These are phyloP conservation scores for Triticum urartu DNA, from an alignment of 176 grass and related monocot species.

Conservation along the genomic window DNA sequence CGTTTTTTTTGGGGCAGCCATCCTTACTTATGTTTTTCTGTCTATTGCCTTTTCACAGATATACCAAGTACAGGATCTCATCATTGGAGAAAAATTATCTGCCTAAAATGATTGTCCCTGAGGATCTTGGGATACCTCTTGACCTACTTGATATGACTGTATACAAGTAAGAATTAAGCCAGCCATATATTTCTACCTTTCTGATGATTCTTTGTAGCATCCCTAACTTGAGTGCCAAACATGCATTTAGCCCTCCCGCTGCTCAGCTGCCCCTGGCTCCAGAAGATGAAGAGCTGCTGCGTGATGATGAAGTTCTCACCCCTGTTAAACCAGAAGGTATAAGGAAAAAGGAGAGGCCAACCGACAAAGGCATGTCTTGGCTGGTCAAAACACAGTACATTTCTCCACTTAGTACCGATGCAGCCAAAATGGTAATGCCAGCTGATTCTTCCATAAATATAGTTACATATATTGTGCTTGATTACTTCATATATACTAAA, in stretches of 20 bases:
- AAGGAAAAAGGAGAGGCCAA: constrained; percentile 92
- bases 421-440: constrained; percentile 72
- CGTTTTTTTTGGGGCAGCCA: constrained; percentile 11
- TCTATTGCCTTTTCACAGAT: constrained; percentile 47
- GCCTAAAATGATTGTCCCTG: constrained; percentile 78
- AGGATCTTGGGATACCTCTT: constrained; percentile 97
- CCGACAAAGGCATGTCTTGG: constrained; percentile 97
- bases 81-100: constrained; percentile 94
- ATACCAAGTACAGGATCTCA: constrained; percentile 86
- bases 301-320: constrained; percentile 83
- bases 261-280: constrained; percentile 46
- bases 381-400: constrained; percentile 99
- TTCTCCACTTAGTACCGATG: constrained; percentile 86
- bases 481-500: constrained; percentile 30
- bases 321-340: constrained; percentile 92
- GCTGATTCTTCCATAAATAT: constrained; percentile 27
- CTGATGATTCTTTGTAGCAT: constrained; percentile 11
- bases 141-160: constrained; percentile 91
- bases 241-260: constrained; percentile 53
- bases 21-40: constrained; percentile 30
- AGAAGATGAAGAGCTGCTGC: constrained; percentile 90
- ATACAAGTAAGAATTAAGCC: constrained; percentile 75
- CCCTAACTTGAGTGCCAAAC: constrained; percentile 18
- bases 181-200: constrained; percentile 32
- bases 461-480: constrained; percentile 23